Conservation (phyloP, 2,329 filamentous ascomycete species). For the Gyromitra esculenta region DNA sequence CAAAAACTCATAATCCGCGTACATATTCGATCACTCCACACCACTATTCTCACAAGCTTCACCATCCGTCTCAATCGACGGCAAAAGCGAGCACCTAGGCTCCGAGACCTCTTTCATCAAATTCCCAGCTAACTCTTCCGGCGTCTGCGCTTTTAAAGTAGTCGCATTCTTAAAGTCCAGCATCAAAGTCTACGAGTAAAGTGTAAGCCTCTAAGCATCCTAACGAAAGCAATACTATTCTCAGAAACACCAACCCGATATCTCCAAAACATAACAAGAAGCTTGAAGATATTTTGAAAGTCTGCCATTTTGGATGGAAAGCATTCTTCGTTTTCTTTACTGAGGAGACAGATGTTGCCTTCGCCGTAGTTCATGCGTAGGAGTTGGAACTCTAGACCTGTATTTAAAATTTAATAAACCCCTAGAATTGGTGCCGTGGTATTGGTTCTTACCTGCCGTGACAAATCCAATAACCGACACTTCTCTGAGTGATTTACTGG, state of each 20-base stretch:
- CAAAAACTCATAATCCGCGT: too few relatives aligned
- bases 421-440: neutral
- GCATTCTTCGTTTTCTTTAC: neutral
- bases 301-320: slow-evolving; percentile 5
- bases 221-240: neutral
- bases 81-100: neutral
- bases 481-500: neutral
- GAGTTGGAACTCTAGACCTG: slow-evolving; percentile 8
- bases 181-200: neutral
- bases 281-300: slow-evolving; percentile 1
- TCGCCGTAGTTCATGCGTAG: slow-evolving; percentile 23
- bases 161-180: neutral
- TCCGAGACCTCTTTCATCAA: neutral
- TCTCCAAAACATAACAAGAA: slow-evolving; percentile 21
- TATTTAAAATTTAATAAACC: neutral
- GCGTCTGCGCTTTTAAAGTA: neutral
- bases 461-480: slow-evolving; percentile 11
- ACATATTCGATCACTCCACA: neutral
- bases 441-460: slow-evolving; percentile 8
- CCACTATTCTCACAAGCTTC: neutral
- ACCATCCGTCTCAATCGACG: slow-evolving; percentile 27
- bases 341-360: slow-evolving; percentile 14
- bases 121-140: neutral
- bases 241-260: slow-evolving; percentile 4
- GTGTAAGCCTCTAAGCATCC: neutral